Evolutionary conservation across 441 rosid genomes (phyloP).

Genomic region (Euphorbia corollata): DNA sequence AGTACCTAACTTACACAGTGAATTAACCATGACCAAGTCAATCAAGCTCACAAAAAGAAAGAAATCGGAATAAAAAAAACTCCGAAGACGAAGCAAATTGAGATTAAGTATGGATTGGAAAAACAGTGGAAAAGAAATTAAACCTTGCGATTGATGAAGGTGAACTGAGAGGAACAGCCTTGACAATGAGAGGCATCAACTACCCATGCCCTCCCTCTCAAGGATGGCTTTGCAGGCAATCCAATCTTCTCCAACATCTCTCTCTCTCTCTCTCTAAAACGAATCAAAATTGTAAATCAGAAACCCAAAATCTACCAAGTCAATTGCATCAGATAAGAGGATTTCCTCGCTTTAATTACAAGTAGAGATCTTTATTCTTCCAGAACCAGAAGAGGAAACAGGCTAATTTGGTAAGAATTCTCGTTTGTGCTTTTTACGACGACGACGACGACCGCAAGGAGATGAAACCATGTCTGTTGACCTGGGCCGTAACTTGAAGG

Average conservation of each 20-base stretch:
- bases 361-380: background rate
- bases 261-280: background rate
- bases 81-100: too few relatives aligned
- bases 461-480: background rate
- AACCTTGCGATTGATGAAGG: slow-evolving; percentile 99
- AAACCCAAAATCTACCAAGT: background rate
- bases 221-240: slow-evolving; percentile 79
- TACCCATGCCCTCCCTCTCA: slow-evolving; percentile 77
- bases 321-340: background rate
- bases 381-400: background rate
- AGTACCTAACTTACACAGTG: background rate
- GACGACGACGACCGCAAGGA: slow-evolving; percentile 2
- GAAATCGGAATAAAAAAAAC: too few relatives aligned
- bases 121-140: too few relatives aligned
- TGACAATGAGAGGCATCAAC: slow-evolving; percentile 90
- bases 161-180: slow-evolving; percentile 86
- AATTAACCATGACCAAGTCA: background rate
- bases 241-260: slow-evolving; percentile 92
- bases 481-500: background rate
- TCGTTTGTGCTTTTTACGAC: background rate
- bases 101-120: too few relatives aligned
- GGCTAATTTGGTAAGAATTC: background rate
- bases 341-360: too few relatives aligned
- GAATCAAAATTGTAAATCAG: background rate
- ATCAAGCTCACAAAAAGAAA: background rate